These are phyloP conservation scores for Rhodomyrtus tomentosa DNA, from an alignment of 345 rosid species.

Conservation along the genomic window DNA sequence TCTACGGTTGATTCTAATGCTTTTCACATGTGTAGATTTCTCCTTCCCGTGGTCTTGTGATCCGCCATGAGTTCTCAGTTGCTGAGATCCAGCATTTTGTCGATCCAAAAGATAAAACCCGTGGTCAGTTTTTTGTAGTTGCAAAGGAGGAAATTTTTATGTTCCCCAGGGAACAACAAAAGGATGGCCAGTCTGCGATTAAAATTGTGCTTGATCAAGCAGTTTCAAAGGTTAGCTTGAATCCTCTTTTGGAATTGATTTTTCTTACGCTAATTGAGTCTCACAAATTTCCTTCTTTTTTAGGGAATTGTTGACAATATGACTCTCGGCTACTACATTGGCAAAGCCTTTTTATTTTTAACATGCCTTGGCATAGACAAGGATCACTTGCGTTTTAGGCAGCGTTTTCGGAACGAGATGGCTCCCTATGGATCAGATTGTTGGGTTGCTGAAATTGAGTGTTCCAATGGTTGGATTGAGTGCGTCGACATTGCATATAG, in stretches of 20 bases:
- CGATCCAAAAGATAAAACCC: conserved; percentile 89
- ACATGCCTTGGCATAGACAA: conserved; percentile 75
- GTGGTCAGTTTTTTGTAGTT: conserved; percentile 67
- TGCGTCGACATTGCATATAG: conserved; percentile 97
- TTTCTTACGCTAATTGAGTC: background rate
- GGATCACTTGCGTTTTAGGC: conserved; percentile 69
- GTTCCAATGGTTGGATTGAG: conserved; percentile 90
- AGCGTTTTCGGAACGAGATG: conserved; percentile 92
- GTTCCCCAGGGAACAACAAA: conserved; percentile 83
- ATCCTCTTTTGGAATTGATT: background rate
- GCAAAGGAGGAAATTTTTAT: conserved; percentile 56
- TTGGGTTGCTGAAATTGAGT: conserved; percentile 97
- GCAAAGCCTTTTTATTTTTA: conserved; percentile 80
- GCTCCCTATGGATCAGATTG: conserved; percentile 96
- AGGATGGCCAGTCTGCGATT: conserved; percentile 74
- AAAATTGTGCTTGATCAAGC: conserved; percentile 51
- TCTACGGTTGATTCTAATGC: background rate
- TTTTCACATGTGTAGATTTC: background rate
- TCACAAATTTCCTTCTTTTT: background rate
- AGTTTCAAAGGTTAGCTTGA: conserved; percentile 47
- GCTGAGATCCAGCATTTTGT: conserved; percentile 97
- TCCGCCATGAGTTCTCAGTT: conserved; percentile 72
- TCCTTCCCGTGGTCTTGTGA: conserved; percentile 12
- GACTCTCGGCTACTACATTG: conserved; percentile 92
- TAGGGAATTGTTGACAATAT: conserved; percentile 87